phyloP scores from a whole-genome alignment of 352 stramenopile genomes.

The Globisporangium mamillatum region DNA sequence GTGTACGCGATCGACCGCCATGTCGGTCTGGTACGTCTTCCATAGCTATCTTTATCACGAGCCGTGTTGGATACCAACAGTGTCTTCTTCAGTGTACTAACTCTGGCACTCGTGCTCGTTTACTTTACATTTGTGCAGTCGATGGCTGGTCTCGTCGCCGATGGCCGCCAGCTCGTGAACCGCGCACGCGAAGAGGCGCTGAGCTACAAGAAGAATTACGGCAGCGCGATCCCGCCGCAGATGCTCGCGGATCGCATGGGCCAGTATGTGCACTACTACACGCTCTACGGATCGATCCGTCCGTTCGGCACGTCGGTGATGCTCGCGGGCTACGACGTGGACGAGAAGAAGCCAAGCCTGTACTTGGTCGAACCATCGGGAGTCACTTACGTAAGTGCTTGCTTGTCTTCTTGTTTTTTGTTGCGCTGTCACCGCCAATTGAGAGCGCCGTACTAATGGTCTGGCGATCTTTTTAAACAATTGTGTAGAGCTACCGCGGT shows the following conservation, averaged over 20 bases:
- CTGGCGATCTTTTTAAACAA: neutral
- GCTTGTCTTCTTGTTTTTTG: neutral
- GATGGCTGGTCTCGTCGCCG: conserved; percentile 94
- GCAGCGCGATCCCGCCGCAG: conserved; percentile 89
- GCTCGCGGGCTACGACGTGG: conserved; percentile 94
- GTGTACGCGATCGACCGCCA: conserved; percentile 91
- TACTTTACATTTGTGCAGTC: conserved; percentile 31
- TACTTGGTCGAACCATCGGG: conserved; percentile 94
- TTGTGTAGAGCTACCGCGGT: conserved; percentile 93
- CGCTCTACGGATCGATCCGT: conserved; percentile 95
- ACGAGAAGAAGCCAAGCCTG: conserved; percentile 87
- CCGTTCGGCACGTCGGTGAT: conserved; percentile 97
- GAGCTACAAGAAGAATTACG: conserved; percentile 97
- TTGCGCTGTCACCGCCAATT: neutral
- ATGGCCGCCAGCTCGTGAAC: conserved; percentile 96
- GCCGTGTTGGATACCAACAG: neutral
- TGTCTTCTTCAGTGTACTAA: neutral
- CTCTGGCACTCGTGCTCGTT: neutral
- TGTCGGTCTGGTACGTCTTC: conserved; percentile 71
- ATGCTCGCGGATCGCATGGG: conserved; percentile 94
- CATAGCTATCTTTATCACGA: neutral
- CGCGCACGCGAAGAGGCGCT: conserved; percentile 92
- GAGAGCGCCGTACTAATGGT: neutral
- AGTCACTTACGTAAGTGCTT: conserved; percentile 71
- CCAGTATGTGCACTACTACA: conserved; percentile 99